Percentiles rank a stretch among this genome's conserved stretches.
Conservation (phyloP, 139 green algal genomes). For the Chlorella sp. region DNA sequence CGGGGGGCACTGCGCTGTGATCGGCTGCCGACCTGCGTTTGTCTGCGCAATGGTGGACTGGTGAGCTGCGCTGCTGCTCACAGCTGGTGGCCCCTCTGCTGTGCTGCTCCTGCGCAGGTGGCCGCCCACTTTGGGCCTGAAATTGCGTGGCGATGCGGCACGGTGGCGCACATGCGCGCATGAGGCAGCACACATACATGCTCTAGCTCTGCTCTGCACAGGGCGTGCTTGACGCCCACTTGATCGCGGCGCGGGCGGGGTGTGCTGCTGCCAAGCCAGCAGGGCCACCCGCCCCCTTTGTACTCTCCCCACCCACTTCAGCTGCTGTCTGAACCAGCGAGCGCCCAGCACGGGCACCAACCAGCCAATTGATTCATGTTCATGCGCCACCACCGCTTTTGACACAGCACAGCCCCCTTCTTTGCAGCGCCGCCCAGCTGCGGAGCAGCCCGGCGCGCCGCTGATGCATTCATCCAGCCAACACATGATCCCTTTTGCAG, state of each 20-base stretch:
- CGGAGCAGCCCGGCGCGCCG: neutral
- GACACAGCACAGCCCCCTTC: neutral
- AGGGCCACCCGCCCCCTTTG: no score
- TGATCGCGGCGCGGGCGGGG: no score
- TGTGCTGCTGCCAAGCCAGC: no score
- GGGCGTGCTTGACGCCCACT: no score
- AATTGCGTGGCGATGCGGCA: neutral
- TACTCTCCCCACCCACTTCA: neutral
- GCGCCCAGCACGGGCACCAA: no score
- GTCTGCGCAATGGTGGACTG: no score
- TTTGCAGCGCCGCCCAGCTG: neutral
- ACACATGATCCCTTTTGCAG: neutral
- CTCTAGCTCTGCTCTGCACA: neutral
- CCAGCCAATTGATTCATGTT: no score
- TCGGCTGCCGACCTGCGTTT: no score
- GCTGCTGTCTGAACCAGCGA: no score
- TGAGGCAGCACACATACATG: neutral
- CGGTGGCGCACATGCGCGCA: neutral
- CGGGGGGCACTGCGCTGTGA: no score
- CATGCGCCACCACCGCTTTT: neutral
- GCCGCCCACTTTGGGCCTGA: conserved; percentile 13
- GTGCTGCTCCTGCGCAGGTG: conserved; percentile 18
- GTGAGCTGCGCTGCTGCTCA: no score
- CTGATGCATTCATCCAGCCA: neutral
- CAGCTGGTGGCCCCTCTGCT: no score